phyloP scores from a whole-genome alignment of 345 rosid species.

The Luvunga scandens region DNA sequence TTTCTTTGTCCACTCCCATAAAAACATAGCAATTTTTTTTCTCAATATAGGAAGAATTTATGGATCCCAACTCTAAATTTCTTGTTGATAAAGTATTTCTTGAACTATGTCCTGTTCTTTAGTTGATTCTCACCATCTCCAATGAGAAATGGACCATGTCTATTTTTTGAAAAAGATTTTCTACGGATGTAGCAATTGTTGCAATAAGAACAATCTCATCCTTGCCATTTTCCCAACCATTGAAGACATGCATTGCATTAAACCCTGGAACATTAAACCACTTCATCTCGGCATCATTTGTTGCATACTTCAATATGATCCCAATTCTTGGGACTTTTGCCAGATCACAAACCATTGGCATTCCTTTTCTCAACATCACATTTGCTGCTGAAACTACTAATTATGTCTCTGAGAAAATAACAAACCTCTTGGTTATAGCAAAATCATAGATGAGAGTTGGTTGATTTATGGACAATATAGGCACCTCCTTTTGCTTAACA shows the following conservation, averaged over 20 bases:
- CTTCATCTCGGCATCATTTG: slow-evolving; percentile 8
- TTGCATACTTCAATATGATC: slow-evolving; percentile 16
- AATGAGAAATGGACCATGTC: slow-evolving; percentile 10
- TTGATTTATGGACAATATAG: neutral
- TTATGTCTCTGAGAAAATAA: slow-evolving; percentile 14
- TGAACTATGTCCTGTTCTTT: neutral
- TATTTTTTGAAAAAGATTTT: neutral
- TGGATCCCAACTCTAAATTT: slow-evolving; percentile 20
- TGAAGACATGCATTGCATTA: slow-evolving; percentile 16
- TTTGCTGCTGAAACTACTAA: neutral
- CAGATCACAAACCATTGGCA: slow-evolving; percentile 1
- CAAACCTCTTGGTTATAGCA: slow-evolving; percentile 21
- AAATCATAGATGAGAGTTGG: slow-evolving; percentile 23
- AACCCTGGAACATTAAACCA: slow-evolving; percentile 20
- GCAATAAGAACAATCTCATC: slow-evolving; percentile 24
- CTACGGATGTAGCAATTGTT: neutral
- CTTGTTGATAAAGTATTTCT: slow-evolving; percentile 10
- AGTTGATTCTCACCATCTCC: slow-evolving; percentile 22
- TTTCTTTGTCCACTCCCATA: slow-evolving; percentile 3
- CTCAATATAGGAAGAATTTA: slow-evolving; percentile 14
- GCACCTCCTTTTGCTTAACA: slow-evolving; percentile 17
- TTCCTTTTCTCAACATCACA: slow-evolving; percentile 12
- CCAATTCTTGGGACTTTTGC: slow-evolving; percentile 19
- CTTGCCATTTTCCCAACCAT: slow-evolving; percentile 24
- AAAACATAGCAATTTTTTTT: slow-evolving; percentile 11